A percentile compares a stretch with the other conserved stretches of the same genome.
Evolutionary conservation across 805 yeast genomes (phyloP).

Genomic region (Metschnikowia lunata): DNA sequence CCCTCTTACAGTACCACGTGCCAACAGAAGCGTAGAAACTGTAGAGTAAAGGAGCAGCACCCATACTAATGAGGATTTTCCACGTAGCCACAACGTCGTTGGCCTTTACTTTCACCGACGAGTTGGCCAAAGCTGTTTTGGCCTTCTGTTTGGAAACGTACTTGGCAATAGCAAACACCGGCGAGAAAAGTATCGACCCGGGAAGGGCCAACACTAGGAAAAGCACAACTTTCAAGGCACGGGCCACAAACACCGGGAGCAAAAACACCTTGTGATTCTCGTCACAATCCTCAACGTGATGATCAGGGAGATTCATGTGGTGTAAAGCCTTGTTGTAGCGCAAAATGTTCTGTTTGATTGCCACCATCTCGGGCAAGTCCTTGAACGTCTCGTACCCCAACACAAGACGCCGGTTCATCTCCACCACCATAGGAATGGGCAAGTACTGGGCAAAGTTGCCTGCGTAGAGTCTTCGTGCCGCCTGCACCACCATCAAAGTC

Average conservation of each 20-base stretch:
- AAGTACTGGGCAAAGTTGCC: conserved; percentile 65
- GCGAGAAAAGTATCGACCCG: conserved; percentile 82
- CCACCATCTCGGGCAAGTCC: conserved; percentile 62
- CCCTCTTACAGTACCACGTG: conserved; percentile 23
- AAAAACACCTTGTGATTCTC: conserved; percentile 49
- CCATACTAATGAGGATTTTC: conserved; percentile 88
- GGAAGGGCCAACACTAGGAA: conserved; percentile 71
- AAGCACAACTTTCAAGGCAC: conserved; percentile 53
- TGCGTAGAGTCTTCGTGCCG: conserved; percentile 84
- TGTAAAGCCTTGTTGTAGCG: conserved; percentile 60
- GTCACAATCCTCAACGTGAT: conserved; percentile 52
- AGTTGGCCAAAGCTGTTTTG: conserved; percentile 71
- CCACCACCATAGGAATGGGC: conserved; percentile 81
- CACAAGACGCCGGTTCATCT: conserved; percentile 83
- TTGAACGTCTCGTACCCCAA: conserved; percentile 73
- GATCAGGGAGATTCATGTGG: conserved; percentile 51
- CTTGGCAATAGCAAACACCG: conserved; percentile 79
- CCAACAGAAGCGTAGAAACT: conserved; percentile 71
- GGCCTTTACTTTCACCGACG: conserved; percentile 87
- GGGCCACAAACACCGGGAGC: conserved; percentile 48
- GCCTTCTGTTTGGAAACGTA: conserved; percentile 71
- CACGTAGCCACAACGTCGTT: conserved; percentile 95
- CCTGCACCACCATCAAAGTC: conserved; percentile 83
- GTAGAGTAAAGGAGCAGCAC: conserved; percentile 83
- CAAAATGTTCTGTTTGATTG: conserved; percentile 58